Evolutionary conservation across 2,329 filamentous ascomycete genomes (phyloP).

Genomic region (Metarhizium sp.): DNA sequence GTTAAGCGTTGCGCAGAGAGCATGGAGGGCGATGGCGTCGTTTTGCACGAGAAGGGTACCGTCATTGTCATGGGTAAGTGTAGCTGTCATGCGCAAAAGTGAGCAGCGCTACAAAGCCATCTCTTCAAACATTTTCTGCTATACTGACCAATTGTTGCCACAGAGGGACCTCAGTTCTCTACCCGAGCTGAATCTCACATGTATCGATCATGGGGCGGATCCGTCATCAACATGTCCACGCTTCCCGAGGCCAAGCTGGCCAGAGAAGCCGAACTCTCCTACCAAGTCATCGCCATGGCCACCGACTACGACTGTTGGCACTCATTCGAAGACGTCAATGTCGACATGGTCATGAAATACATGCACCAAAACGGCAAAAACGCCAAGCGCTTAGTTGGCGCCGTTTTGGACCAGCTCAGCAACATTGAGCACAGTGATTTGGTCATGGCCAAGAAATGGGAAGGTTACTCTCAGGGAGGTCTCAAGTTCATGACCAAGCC

Average conservation of each 20-base stretch:
- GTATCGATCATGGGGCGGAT: slow-evolving; percentile 89
- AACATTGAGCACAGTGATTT: slow-evolving; percentile 68
- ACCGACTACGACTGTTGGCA: slow-evolving; percentile 99
- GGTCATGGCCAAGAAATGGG: slow-evolving; percentile 72
- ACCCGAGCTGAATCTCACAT: slow-evolving; percentile 92
- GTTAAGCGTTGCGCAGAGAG: slow-evolving; percentile 66
- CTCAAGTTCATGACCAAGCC: slow-evolving; percentile 75
- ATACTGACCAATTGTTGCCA: slow-evolving; percentile 1
- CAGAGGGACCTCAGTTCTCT: slow-evolving; percentile 96
- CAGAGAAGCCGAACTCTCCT: slow-evolving; percentile 89
- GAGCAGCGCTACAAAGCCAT: neutral
- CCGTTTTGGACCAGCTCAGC: slow-evolving; percentile 77
- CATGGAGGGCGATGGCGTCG: slow-evolving; percentile 76
- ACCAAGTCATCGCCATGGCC: slow-evolving; percentile 99
- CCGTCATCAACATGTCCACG: slow-evolving; percentile 96
- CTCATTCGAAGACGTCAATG: slow-evolving; percentile 71
- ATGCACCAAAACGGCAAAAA: slow-evolving; percentile 92
- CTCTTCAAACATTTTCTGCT: neutral
- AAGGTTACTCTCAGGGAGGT: slow-evolving; percentile 66
- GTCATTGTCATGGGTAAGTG: slow-evolving; percentile 81
- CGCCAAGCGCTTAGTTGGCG: slow-evolving; percentile 73
- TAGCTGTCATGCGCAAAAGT: neutral
- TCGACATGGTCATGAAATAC: slow-evolving; percentile 93
- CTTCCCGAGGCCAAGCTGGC: slow-evolving; percentile 95
- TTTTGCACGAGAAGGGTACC: slow-evolving; percentile 74